Conservation (phyloP, 2,329 filamentous ascomycete species). For the Cercospora sesami region DNA sequence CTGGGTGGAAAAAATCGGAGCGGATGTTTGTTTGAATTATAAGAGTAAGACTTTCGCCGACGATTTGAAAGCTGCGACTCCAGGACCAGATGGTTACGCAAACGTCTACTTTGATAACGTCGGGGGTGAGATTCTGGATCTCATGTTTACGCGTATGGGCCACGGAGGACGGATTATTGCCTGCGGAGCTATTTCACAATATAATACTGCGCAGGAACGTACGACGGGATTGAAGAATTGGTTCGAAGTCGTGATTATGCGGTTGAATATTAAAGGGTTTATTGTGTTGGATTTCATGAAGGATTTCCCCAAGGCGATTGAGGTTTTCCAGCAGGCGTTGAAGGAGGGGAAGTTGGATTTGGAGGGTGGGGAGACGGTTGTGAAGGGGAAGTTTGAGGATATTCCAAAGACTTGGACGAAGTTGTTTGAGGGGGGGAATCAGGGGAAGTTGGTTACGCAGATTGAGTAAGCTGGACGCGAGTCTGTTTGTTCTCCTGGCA, state of each 20-base stretch:
- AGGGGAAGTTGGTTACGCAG: slow-evolving; percentile 51
- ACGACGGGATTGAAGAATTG: slow-evolving; percentile 40
- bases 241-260: slow-evolving; percentile 40
- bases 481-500: no score
- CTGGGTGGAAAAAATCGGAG: slow-evolving; percentile 54
- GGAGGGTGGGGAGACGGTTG: slow-evolving; percentile 50
- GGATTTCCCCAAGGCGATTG: slow-evolving; percentile 29
- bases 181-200: slow-evolving; percentile 69
- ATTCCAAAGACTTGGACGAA: slow-evolving; percentile 52
- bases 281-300: slow-evolving; percentile 38
- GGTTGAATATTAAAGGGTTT: slow-evolving; percentile 38
- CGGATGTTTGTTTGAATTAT: slow-evolving; percentile 58
- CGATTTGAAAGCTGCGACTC: slow-evolving; percentile 50
- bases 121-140: slow-evolving; percentile 69
- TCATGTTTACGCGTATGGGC: slow-evolving; percentile 64
- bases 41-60: slow-evolving; percentile 50
- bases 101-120: slow-evolving; percentile 76
- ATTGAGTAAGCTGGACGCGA: slow-evolving; percentile 21
- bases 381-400: slow-evolving; percentile 51
- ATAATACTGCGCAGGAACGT: slow-evolving; percentile 56
- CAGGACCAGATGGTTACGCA: slow-evolving; percentile 42
- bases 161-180: slow-evolving; percentile 64
- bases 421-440: slow-evolving; percentile 51
- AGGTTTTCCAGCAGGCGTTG: slow-evolving; percentile 31
- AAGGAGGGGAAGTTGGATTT: slow-evolving; percentile 51